A percentile compares a stretch with the other conserved stretches of the same genome.
phyloP scores from a whole-genome alignment of 1,284 basidiomycete genomes.

The Leccinum subfulvum region DNA sequence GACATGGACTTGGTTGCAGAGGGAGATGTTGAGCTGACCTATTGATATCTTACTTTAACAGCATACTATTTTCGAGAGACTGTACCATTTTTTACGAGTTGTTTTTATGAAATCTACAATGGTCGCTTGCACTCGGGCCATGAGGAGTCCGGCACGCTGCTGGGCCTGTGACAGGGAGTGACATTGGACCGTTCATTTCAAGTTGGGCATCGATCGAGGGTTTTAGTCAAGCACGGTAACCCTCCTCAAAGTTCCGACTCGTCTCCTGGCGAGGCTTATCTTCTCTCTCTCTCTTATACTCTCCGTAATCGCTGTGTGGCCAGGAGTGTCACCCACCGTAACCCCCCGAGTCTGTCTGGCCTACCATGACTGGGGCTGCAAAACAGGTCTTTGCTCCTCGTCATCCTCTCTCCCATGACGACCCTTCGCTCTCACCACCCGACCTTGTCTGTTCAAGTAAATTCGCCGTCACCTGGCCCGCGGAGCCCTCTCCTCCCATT shows the following conservation, averaged over 20 bases:
- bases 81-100: constrained; percentile 15
- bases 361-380: constrained; percentile 29
- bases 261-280: constrained; percentile 31
- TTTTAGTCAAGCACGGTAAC: constrained; percentile 16
- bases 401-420: constrained; percentile 28
- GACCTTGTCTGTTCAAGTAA: constrained; percentile 45
- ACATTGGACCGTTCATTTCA: constrained; percentile 32
- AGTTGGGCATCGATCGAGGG: constrained; percentile 34
- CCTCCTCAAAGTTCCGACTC: constrained; percentile 17
- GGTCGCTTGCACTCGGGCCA: constrained; percentile 22
- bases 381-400: constrained; percentile 34
- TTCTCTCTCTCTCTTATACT: constrained; percentile 13
- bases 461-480: constrained; percentile 51
- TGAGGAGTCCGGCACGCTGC: constrained; percentile 28
- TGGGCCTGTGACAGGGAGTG: constrained; percentile 30
- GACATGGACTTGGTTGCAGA: constrained; percentile 87
- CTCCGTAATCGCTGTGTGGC: constrained; percentile 12
- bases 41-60: constrained; percentile 45
- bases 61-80: constrained; percentile 24
- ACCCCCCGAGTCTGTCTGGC: neutral
- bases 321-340: constrained; percentile 13
- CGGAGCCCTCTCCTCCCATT: constrained; percentile 38
- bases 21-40: constrained; percentile 79
- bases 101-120: constrained; percentile 31
- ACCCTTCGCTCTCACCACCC: constrained; percentile 34